A percentile compares a stretch with the other conserved stretches of the same genome.
Conservation (phyloP, 139 green algal genomes). For the Edaphochlamys debaryana region DNA sequence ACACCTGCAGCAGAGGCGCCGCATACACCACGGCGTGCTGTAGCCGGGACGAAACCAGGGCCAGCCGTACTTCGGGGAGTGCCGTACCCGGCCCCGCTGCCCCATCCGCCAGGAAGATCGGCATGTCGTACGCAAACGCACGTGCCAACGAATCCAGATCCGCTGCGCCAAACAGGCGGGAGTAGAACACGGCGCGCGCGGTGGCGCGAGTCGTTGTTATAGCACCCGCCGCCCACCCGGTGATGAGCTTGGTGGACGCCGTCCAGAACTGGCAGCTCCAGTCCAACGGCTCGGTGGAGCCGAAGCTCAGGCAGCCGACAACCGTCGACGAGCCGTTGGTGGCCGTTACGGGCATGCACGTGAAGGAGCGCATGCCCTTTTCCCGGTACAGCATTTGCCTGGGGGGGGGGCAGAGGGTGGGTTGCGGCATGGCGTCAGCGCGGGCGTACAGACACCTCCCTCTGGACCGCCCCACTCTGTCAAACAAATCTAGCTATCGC, state of each 20-base stretch:
- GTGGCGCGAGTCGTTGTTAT: constrained; percentile 42
- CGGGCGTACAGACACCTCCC: too few species aligned
- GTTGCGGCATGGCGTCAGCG: too few species aligned
- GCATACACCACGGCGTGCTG: constrained; percentile 46
- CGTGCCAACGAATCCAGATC: constrained; percentile 37
- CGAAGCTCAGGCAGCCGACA: constrained; percentile 49
- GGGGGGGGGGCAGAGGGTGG: too few species aligned
- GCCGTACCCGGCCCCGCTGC: constrained; percentile 20
- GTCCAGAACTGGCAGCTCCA: constrained; percentile 56
- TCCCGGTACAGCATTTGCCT: constrained; percentile 32
- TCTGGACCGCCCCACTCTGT: too few species aligned
- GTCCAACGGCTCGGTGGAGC: constrained; percentile 10
- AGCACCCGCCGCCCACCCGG: constrained; percentile 54
- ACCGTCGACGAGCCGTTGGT: constrained; percentile 41
- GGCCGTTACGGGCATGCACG: constrained; percentile 28
- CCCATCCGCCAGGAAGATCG: constrained; percentile 41
- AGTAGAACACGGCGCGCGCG: constrained; percentile 49
- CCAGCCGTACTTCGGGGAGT: constrained; percentile 50
- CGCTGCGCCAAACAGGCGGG: constrained; percentile 13
- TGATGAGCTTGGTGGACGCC: constrained; percentile 20
- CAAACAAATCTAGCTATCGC: too few species aligned
- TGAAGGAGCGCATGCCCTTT: constrained; percentile 28
- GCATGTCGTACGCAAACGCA: constrained; percentile 51
- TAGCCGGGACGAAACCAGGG: constrained; percentile 46
- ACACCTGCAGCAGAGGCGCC: constrained; percentile 31